Base-by-base conservation (phyloP, 768 basidiomycete species). In the Boletus pseudopeckii region DNA sequence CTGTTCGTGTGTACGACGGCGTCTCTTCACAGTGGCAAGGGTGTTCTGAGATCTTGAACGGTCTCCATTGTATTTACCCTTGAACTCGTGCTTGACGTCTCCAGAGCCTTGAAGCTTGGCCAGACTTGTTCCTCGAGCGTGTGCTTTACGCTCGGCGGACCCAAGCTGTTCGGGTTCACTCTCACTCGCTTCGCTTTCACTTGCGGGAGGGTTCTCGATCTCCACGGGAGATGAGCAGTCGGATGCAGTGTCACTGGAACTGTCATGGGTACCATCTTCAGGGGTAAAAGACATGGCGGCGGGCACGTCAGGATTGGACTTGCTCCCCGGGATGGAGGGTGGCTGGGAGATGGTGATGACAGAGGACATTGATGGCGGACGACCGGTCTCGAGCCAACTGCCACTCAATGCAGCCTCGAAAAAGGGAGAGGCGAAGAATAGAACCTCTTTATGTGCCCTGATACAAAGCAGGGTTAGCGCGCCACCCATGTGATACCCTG, bases 361-460 rank as follows among this genome's bases (percentile, higher is more conserved):
- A 45, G 90, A 91, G 24, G 86, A 90, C 77, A 88, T 83, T 52
- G 88, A 91, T 22, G 76, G 80, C 18, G 86, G 88, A 37, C 88
- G 79, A 33, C 85, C 88, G 7, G 87, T 94, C 72, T 96, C 93
- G 13, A 89, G 88, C 93, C 93, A 96, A 64, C 90, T 83, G 8
- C 93, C 93, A 61, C 90, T 90, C 44, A 96, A 75, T 9, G 92
- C 86, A 17, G 90, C 91, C 70, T 94, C 87, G 69, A 96, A 96
- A 77, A 96, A 96, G 0, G 93, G 91, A n/a, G 92, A 94, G 5
- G 92, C 88, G 66, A 93, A 96, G 71, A 86, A 88, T 7, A 96
- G 74, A 28, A 96, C 83, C 66, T 95, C 92, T 68, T 91, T 93
- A 72, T 96, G 93, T 1, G 88, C 87, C 90, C 90, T 92, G 64